Conservation (phyloP, 2,329 filamentous ascomycete genomes). For the Cytospora piceicola region DNA sequence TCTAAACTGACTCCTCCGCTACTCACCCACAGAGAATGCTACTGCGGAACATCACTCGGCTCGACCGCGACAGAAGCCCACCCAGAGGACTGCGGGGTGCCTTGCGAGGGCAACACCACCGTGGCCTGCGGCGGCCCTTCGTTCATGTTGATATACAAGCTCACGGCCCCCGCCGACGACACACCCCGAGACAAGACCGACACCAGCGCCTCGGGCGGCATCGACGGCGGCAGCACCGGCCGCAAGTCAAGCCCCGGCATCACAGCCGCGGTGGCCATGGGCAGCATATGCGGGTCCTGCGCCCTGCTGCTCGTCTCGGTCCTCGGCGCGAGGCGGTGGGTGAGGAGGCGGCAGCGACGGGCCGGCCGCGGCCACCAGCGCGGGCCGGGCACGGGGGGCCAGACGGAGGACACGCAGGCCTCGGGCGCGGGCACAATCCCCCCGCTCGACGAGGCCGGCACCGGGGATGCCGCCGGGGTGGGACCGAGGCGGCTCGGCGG, state of each 20-base stretch:
- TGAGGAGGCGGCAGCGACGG: conserved; percentile 1
- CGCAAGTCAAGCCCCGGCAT: neutral
- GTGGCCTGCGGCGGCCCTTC: conserved; percentile 18
- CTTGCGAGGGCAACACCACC: conserved; percentile 10
- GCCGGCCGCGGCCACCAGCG: neutral
- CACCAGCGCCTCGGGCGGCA: neutral
- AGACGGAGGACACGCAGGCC: neutral
- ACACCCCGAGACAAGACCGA: neutral
- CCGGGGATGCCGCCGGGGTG: neutral
- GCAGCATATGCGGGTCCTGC: conserved; percentile 18
- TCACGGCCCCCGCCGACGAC: neutral
- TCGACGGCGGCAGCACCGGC: neutral
- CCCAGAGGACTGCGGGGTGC: conserved; percentile 5
- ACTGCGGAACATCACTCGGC: conserved; percentile 22
- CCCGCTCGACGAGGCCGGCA: conserved; percentile 4
- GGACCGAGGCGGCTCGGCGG: conserved; percentile 8
- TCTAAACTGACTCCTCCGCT: neutral
- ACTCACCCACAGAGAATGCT: conserved; percentile 12
- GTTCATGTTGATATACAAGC: conserved; percentile 19
- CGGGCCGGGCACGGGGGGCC: neutral
- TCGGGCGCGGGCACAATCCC: neutral
- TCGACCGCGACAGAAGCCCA: neutral
- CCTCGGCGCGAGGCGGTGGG: conserved; percentile 5
- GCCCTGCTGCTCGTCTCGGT: conserved; percentile 8
- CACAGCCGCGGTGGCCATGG: conserved; percentile 16